Conservation (phyloP, 345 rosid genomes). For the Angophora floribunda region DNA sequence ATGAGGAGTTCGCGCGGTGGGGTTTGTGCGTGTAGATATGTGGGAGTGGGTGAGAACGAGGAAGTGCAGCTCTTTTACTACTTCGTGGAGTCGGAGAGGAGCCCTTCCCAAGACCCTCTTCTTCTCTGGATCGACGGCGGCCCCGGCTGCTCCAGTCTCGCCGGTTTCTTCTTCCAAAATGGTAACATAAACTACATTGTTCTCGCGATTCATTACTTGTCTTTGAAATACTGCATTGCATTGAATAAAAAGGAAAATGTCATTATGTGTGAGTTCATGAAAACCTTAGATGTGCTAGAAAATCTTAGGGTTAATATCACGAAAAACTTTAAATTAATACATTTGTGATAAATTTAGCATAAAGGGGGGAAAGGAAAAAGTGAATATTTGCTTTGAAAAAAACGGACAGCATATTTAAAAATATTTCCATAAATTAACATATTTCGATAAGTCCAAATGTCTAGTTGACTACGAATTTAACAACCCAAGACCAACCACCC, state of each 20-base stretch:
- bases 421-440: not conserved
- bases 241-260: not conserved
- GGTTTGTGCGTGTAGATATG: not conserved
- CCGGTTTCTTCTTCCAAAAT: not conserved
- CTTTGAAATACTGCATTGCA: not conserved
- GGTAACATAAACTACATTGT: not conserved
- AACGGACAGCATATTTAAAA: not conserved
- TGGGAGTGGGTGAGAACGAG: not conserved
- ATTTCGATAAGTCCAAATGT: not conserved
- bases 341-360: no score
- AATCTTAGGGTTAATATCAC: no score
- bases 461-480: not conserved
- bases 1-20: not conserved
- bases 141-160: constrained; percentile 7
- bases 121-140: constrained; percentile 5
- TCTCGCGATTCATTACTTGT: not conserved
- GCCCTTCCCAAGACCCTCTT: not conserved
- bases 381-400: not conserved
- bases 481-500: not conserved
- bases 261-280: not conserved
- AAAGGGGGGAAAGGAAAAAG: no score
- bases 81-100: constrained; percentile 5
- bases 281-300: not conserved
- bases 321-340: no score
- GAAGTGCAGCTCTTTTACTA: constrained; percentile 4